Conservation (phyloP, 176 grass and related monocot species). For the Paspalum vaginatum region DNA sequence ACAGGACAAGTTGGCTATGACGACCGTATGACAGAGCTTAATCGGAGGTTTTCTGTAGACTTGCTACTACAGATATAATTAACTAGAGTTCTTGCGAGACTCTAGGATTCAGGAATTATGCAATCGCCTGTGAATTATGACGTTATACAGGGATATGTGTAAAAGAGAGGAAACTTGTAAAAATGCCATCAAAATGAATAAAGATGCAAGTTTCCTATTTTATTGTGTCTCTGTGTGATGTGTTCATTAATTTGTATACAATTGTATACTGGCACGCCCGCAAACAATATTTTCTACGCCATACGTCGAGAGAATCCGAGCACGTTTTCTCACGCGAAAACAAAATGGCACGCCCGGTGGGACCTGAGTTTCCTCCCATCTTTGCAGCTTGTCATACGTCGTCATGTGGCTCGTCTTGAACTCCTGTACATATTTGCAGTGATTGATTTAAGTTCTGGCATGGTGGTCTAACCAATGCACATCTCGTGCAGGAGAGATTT, state of each 20-base stretch:
- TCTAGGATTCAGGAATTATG: too few relatives aligned
- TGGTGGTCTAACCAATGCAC: background rate
- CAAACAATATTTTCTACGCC: background rate
- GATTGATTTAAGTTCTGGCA: too few relatives aligned
- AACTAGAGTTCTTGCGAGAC: too few relatives aligned
- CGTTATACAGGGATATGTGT: background rate
- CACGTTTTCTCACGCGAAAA: background rate
- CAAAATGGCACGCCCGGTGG: slow-evolving; percentile 17
- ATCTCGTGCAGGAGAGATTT: slow-evolving; percentile 26
- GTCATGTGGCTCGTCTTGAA: background rate
- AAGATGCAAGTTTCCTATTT: background rate
- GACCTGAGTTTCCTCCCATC: slow-evolving; percentile 2
- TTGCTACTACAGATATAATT: too few relatives aligned
- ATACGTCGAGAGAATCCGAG: background rate
- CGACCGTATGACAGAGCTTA: too few relatives aligned
- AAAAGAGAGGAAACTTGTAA: slow-evolving; percentile 2
- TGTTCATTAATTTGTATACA: slow-evolving; percentile 5
- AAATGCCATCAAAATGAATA: background rate
- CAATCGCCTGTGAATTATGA: too few relatives aligned
- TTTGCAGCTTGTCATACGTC: background rate
- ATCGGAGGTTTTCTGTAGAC: too few relatives aligned
- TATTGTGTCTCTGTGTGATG: background rate
- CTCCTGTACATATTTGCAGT: background rate
- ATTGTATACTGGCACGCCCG: background rate
- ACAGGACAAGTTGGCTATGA: too few relatives aligned